phyloP scores from a whole-genome alignment of 306 rosid species.

The Spatholobus suberectus region DNA sequence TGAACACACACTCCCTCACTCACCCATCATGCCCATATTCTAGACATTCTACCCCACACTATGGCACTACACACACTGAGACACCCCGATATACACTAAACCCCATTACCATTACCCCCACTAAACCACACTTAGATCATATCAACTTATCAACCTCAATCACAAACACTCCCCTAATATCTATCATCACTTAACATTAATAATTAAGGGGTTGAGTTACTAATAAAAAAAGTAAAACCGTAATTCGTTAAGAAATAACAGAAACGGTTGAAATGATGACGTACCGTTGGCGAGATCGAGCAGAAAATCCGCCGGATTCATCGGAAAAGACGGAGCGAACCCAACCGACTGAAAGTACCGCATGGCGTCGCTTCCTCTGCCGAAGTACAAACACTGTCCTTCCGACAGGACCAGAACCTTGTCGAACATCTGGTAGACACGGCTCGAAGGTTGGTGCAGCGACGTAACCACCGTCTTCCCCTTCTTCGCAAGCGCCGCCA shows the following conservation, averaged over 20 bases:
- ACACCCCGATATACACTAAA: not conserved
- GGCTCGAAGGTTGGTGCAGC: conserved; percentile 91
- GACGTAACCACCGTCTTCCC: conserved; percentile 86
- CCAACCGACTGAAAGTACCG: conserved; percentile 74
- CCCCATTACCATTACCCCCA: not conserved
- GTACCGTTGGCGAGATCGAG: conserved; percentile 97
- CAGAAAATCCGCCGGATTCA: conserved; percentile 92
- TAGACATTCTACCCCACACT: conserved; percentile 11
- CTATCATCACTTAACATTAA: not conserved
- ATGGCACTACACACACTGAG: not conserved
- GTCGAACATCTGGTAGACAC: conserved; percentile 79
- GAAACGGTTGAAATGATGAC: conserved; percentile 31
- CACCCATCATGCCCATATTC: conserved; percentile 20
- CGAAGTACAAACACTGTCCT: conserved; percentile 72
- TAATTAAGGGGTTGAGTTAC: too few species aligned
- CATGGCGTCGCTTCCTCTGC: conserved; percentile 71
- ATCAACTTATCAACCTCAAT: conserved; percentile 7
- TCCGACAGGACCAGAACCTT: conserved; percentile 69
- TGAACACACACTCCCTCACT: not conserved
- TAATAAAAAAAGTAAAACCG: not conserved
- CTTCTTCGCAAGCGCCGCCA: conserved; percentile 65
- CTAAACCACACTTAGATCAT: not conserved
- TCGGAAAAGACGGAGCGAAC: conserved; percentile 70
- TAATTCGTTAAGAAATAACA: not conserved
- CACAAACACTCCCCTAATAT: not conserved